These are phyloP conservation scores for Tulasnella sp. DNA, from an alignment of 768 basidiomycete species.

Conservation along the genomic window DNA sequence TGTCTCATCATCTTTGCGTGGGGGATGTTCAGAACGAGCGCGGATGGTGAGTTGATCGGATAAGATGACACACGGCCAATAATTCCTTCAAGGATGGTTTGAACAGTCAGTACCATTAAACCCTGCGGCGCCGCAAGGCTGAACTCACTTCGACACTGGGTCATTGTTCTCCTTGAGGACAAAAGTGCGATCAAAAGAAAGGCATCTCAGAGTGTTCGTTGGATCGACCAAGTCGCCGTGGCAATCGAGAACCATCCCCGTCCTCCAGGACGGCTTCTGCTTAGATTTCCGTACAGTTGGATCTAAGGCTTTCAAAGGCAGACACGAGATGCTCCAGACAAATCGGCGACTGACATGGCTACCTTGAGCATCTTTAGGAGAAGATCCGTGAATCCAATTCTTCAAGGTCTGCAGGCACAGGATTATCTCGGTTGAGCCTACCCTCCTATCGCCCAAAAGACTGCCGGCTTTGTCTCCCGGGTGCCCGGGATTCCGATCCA, in stretches of 20 bases:
- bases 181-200: constrained; percentile 28
- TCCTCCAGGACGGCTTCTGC: not conserved
- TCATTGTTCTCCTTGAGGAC: not conserved
- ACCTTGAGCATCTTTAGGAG: not conserved
- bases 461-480: not conserved
- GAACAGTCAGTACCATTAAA: not conserved
- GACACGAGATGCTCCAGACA: constrained; percentile 18
- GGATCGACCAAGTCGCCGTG: constrained; percentile 24
- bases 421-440: constrained; percentile 15
- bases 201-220: not conserved
- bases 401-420: not conserved
- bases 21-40: not conserved
- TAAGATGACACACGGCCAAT: constrained; percentile 20
- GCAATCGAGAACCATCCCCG: constrained; percentile 21
- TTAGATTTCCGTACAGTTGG: not conserved
- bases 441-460: not conserved
- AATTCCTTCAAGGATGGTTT: constrained; percentile 1
- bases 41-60: constrained; percentile 27
- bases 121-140: not conserved
- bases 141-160: constrained; percentile 21
- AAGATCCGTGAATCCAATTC: constrained; percentile 20
- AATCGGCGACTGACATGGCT: constrained; percentile 6
- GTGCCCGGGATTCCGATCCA: not conserved
- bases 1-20: constrained; percentile 18
- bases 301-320: constrained; percentile 14